Evolutionary conservation across 75 land plant genomes (phyloP), one percentile per base, ranked within the genome.

Genomic region (Pinus taeda): DNA sequence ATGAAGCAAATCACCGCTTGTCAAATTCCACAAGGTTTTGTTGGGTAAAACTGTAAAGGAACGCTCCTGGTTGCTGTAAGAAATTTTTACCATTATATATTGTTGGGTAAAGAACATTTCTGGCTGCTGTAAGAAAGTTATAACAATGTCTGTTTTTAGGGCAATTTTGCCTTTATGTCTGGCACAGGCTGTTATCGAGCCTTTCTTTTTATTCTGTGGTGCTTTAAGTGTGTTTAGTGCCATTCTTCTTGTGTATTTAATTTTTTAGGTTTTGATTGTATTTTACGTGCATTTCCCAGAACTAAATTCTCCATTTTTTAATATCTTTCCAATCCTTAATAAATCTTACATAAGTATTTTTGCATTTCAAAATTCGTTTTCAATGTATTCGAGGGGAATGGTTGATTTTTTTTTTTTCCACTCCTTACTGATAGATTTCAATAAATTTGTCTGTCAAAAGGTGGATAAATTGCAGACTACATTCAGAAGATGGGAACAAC

Each of bases 401-500:
- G 18, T 75, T 8, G 8, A n/a, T 45, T 42, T 15, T 24, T 45
- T 42, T 15, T 24, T 79, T 59, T 60, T 30, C n/a, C 17, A 30
- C 3, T 29, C 33, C 11, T 49, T 49, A 11, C 55, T 74, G 70
- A 74, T 74, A 20, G 55, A 79, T 84, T 77, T 58, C 77, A 6
- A 80, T 79, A 22, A 84, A 62, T 82, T 87, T 71, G 6, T 30
- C 4, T 65, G 39, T 64, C 81, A 60, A 63, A 83, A 90, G 92
- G 91, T 90, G 59, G 76, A 83, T 20, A 90, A 89, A 74, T 61
- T 86, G 59, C 91, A 86, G 74, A 57, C 77, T 17, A 79, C 74
- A 24, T 90, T 89, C 60, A 72, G 72, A 57, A 83, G 71, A 84
- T 95, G 93, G 93, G 90, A 95, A 67, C 66, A 80, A 17, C 76